These are phyloP conservation scores for Chlorella variabilis DNA, from an alignment of 163 green algal species.

Conservation along the genomic window DNA sequence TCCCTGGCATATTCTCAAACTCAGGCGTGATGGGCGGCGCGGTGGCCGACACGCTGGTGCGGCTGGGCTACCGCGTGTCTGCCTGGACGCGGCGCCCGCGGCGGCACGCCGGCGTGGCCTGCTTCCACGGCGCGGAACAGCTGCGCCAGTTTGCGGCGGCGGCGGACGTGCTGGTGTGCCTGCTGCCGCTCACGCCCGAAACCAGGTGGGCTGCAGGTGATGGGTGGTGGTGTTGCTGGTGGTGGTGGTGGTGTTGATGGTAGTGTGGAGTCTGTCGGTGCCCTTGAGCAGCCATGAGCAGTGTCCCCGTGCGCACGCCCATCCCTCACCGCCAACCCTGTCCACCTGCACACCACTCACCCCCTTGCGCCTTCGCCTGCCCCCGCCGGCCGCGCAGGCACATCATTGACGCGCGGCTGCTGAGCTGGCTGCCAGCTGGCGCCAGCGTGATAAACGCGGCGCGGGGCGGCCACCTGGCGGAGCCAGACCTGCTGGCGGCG, in stretches of 20 bases:
- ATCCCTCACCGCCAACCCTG: neutral
- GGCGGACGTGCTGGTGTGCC: slow-evolving; percentile 63
- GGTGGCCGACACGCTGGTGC: slow-evolving; percentile 31
- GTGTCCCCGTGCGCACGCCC: too few species aligned
- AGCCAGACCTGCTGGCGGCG: slow-evolving; percentile 61
- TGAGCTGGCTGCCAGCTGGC: slow-evolving; percentile 60
- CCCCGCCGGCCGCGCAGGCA: slow-evolving; percentile 8
- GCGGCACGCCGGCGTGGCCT: neutral
- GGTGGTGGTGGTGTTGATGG: neutral
- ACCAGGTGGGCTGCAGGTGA: slow-evolving; percentile 32
- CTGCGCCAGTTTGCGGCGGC: slow-evolving; percentile 51
- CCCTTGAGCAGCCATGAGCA: too few species aligned
- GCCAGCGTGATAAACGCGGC: slow-evolving; percentile 66
- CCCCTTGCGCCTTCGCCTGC: neutral
- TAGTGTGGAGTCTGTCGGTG: too few species aligned
- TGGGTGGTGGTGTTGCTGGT: neutral
- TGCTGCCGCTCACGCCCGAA: slow-evolving; percentile 67
- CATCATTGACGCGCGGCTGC: slow-evolving; percentile 60
- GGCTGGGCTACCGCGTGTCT: slow-evolving; percentile 56
- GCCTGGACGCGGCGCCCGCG: slow-evolving; percentile 46
- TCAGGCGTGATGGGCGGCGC: slow-evolving; percentile 58
- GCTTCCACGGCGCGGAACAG: slow-evolving; percentile 41
- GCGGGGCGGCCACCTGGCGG: slow-evolving; percentile 64
- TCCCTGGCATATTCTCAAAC: too few species aligned
- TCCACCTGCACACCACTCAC: neutral